Base-by-base conservation (phyloP, 768 basidiomycete genomes). In the Amanita pallidorosea region DNA sequence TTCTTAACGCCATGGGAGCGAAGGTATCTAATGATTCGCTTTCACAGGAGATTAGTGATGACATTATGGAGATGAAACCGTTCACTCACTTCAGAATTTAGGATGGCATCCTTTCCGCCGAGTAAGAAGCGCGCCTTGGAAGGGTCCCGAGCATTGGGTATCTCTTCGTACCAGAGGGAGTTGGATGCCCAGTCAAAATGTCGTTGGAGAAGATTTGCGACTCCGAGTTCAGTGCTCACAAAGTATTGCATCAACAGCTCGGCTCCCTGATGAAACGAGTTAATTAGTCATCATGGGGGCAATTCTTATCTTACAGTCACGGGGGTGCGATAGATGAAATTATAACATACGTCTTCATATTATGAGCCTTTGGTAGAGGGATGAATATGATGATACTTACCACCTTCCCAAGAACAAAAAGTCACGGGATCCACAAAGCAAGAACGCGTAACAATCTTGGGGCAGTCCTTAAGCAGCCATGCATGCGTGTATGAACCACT, bases 391-490 rank as follows among this genome's bases (percentile, higher is more conserved):
- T 8, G 52, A 35, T 7, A 72, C 77, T 53, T 58, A 85, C 87
- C 85, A 53, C 91, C 92, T 76, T 96, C 93, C 92, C 92, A 97
- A 5, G 85, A 80, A 64, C 90, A 93, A 65, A 93, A 90, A 0
- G 85, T 79, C 25, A 88, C 85, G 7, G 94, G 91, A 60, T 98
- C 94, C 29, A 93, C 84, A 60, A 96, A 92, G 61, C 88, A 91
- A 7, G 84, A 92, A 3, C 91, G 76, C 1, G 69, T 67, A 42
- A 85, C 68, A 57, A 95, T 72, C 17, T 76, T 66, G 1, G 89
- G 83, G 49, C 81, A 71, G 17, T 75, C 75, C 64, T 95, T 96
- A 42, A 96, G 68, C 62, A 94, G 71, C 94, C 94, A 96, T 5
- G 85, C 85, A 63, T 96, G 93, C 1, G 76, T 68, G 59, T 90